Evolutionary conservation across 2,329 filamentous ascomycete genomes (phyloP).

Genomic region (Alternaria alternata): DNA sequence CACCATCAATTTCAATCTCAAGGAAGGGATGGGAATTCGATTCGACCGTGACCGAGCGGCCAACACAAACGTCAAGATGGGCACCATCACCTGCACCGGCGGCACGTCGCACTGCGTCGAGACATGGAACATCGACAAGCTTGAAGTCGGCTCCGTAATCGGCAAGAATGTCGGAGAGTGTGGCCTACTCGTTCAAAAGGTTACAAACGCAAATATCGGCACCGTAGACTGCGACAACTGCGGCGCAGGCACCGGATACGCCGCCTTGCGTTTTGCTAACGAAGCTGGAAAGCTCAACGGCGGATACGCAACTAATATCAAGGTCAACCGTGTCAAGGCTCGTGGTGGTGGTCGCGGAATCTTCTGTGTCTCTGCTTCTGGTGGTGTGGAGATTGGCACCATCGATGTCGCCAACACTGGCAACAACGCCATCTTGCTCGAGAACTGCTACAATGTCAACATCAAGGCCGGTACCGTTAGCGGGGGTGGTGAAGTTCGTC

Average conservation of each 20-base stretch:
- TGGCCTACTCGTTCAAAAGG: slow-evolving; percentile 65
- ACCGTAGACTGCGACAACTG: slow-evolving; percentile 66
- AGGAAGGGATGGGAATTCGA: slow-evolving; percentile 63
- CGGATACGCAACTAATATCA: slow-evolving; percentile 62
- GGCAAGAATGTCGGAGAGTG: slow-evolving; percentile 64
- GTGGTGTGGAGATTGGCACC: slow-evolving; percentile 59
- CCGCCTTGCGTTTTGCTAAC: slow-evolving; percentile 66
- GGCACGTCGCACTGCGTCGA: slow-evolving; percentile 66
- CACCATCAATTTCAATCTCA: slow-evolving; percentile 64
- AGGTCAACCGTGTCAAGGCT: slow-evolving; percentile 62
- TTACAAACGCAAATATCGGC: slow-evolving; percentile 61
- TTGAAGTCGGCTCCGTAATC: slow-evolving; percentile 62
- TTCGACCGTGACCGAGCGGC: slow-evolving; percentile 64
- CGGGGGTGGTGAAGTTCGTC: slow-evolving; percentile 64
- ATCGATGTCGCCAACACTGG: slow-evolving; percentile 63
- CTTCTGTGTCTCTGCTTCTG: slow-evolving; percentile 66
- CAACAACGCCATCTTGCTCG: slow-evolving; percentile 65
- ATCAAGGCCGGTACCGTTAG: slow-evolving; percentile 62
- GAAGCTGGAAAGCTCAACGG: slow-evolving; percentile 62
- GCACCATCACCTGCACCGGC: slow-evolving; percentile 60
- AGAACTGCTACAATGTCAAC: slow-evolving; percentile 66
- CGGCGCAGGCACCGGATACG: slow-evolving; percentile 62
- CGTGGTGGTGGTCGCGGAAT: slow-evolving; percentile 65
- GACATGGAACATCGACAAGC: slow-evolving; percentile 66
- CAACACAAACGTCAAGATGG: slow-evolving; percentile 64